Evolutionary conservation across 345 rosid species (phyloP).

Genomic region (Eucalyptus erythrocorys): DNA sequence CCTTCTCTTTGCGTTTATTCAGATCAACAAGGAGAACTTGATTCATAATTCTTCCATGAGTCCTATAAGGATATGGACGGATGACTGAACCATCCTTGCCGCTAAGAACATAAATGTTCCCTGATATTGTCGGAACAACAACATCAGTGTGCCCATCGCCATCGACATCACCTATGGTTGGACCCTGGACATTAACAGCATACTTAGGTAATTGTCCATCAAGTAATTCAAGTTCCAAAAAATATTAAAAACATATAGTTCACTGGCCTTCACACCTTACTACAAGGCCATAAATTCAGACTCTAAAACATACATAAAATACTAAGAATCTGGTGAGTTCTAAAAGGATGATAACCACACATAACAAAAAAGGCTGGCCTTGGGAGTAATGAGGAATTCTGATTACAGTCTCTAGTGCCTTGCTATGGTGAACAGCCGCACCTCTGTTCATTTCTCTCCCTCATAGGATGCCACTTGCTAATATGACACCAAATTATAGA

Average conservation of each 20-base stretch:
- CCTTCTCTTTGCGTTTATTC: slow-evolving; percentile 59
- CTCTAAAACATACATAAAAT: not conserved
- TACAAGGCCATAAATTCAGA: not conserved
- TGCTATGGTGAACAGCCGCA: not conserved
- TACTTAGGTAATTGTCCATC: not conserved
- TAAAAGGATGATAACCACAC: not conserved
- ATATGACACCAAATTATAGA: not conserved
- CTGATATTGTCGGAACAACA: slow-evolving; percentile 88
- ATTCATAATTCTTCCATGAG: slow-evolving; percentile 98
- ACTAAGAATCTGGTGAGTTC: not conserved
- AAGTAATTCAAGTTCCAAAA: not conserved
- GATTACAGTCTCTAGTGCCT: not conserved
- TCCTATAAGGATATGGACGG: slow-evolving; percentile 90
- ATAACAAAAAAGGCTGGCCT: not conserved
- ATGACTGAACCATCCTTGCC: slow-evolving; percentile 90
- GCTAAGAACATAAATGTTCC: slow-evolving; percentile 83
- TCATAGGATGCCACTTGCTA: not conserved
- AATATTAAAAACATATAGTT: not conserved
- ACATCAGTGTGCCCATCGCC: slow-evolving; percentile 96
- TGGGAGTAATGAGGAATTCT: not conserved
- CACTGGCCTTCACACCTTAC: not conserved
- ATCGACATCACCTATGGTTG: slow-evolving; percentile 87
- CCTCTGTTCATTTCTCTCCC: not conserved
- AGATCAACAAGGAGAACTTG: slow-evolving; percentile 94
- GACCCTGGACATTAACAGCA: slow-evolving; percentile 43